These are phyloP conservation scores for Cynara cardunculus DNA, from an alignment of 129 eudicot genomes.

Conservation along the genomic window DNA sequence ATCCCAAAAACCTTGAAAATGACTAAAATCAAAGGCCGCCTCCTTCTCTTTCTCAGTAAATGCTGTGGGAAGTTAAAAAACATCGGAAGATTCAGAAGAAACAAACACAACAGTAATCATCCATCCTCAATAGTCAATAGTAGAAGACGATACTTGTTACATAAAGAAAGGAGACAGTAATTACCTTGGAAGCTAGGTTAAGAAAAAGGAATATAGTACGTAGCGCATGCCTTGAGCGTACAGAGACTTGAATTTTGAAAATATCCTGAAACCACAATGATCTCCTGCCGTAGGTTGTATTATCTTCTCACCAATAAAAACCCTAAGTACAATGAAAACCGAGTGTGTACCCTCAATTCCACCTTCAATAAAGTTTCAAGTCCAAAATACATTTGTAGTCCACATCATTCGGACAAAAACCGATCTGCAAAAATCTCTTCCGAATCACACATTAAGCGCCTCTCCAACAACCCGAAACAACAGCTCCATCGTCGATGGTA, in stretches of 20 bases:
- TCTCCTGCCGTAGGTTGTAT: not conserved
- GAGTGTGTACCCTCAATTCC: conserved; percentile 14
- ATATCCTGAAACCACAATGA: conserved; percentile 23
- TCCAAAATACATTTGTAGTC: conserved; percentile 4
- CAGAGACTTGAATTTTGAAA: conserved; percentile 14
- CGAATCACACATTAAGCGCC: conserved; percentile 10
- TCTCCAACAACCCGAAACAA: not conserved
- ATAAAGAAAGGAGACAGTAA: not conserved
- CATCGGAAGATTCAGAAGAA: conserved; percentile 8
- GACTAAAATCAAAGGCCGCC: conserved; percentile 6
- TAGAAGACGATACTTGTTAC: not conserved
- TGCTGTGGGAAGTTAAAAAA: conserved; percentile 34
- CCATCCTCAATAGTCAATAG: too few relatives aligned
- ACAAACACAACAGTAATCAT: conserved; percentile 15
- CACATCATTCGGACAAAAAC: not conserved
- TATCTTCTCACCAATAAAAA: conserved; percentile 15
- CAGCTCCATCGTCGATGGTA: conserved; percentile 15
- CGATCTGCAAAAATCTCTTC: conserved; percentile 5
- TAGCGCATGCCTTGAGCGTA: conserved; percentile 25
- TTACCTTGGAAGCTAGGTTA: conserved; percentile 9
- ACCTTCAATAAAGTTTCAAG: conserved; percentile 1
- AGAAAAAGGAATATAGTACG: conserved; percentile 19
- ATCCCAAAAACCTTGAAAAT: conserved; percentile 8
- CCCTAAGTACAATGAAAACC: conserved; percentile 25
- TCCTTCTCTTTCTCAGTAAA: conserved; percentile 17